Evolutionary conservation across 305 asterid genomes (phyloP), one percentile per base, ranked within the genome.

Genomic region (Fraxinus dipetala): DNA sequence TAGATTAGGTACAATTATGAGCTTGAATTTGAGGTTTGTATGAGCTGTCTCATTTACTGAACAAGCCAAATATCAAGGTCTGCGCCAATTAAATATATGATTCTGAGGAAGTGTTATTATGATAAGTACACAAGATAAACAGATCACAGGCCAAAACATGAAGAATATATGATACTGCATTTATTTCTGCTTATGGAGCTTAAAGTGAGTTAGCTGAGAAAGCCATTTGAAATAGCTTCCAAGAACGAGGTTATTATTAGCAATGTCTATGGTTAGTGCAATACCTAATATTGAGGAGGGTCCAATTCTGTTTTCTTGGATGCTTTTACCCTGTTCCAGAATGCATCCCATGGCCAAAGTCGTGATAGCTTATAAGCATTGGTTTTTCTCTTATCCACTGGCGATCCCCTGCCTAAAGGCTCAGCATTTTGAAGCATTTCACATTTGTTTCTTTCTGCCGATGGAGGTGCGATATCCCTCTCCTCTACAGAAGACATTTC

Each of bases 251-350:
- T 20, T 24, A 63, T 9, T 63, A 24, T 63, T 26, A 63, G 32
- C 72, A 63, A 20, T 63, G 28, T 63, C 32, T 63, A 34, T 24
- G 72, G 34, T 63, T 24, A 63, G n/a, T 63, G 72, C 2, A 63
- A 24, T 81, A 88, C 89, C 89, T 22, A 86, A 45, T 72, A 38
- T 38, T 31, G 30, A 59, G 67, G n/a, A 51, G 30, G 35, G 30
- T 18, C 72, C 35, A 13, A 11, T 77, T 86, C 78, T 16, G 7
- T 48, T 79, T 79, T 75, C 88, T 79, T 86, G 48, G 83, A 75
- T 69, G 81, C 78, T 75, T 79, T 84, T 8, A 36, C 38, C 80
- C 79, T 83, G 76, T 79, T 85, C 89, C 88, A 75, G n/a, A 86
- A 67, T 79, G 78, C 67, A 1, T 73, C 85, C 89, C 85, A 80